Evolutionary conservation across 1,284 basidiomycete genomes (phyloP).

Genomic region (Apiotrichum sp.): DNA sequence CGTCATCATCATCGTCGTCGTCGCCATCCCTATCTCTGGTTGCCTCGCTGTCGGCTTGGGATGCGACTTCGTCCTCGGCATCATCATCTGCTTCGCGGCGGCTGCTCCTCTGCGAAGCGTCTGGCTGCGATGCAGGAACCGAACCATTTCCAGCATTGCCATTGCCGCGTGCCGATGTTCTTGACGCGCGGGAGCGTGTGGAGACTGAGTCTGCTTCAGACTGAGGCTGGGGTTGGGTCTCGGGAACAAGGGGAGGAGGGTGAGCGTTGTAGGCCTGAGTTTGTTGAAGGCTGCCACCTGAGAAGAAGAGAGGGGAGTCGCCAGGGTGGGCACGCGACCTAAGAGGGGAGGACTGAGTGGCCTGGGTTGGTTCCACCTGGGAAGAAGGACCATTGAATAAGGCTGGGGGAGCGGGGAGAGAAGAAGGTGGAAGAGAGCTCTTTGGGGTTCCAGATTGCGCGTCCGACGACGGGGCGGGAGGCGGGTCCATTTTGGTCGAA

Average conservation of each 20-base stretch:
- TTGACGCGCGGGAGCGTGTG: neutral
- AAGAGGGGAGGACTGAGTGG: conserved; percentile 19
- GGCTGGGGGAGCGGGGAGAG: neutral
- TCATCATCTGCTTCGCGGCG: neutral
- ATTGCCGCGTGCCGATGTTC: no score
- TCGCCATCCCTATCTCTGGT: neutral
- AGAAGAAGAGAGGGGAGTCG: conserved; percentile 25
- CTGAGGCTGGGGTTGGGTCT: conserved; percentile 11
- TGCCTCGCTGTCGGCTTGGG: neutral
- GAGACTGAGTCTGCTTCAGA: neutral
- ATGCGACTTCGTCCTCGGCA: neutral
- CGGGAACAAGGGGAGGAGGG: conserved; percentile 18
- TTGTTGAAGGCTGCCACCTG: conserved; percentile 23
- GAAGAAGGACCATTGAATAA: neutral
- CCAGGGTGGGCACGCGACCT: neutral
- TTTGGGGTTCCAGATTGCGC: neutral
- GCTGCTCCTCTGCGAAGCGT: neutral
- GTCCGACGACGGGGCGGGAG: neutral
- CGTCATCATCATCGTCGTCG: neutral
- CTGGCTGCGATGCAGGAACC: neutral
- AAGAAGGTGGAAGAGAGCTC: conserved; percentile 2
- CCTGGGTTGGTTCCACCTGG: neutral
- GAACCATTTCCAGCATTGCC: neutral
- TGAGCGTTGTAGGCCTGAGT: conserved; percentile 26
- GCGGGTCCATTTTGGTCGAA: neutral